Evolutionary conservation across 768 basidiomycete species (phyloP).

Genomic region (Rhodotorula diobovata): DNA sequence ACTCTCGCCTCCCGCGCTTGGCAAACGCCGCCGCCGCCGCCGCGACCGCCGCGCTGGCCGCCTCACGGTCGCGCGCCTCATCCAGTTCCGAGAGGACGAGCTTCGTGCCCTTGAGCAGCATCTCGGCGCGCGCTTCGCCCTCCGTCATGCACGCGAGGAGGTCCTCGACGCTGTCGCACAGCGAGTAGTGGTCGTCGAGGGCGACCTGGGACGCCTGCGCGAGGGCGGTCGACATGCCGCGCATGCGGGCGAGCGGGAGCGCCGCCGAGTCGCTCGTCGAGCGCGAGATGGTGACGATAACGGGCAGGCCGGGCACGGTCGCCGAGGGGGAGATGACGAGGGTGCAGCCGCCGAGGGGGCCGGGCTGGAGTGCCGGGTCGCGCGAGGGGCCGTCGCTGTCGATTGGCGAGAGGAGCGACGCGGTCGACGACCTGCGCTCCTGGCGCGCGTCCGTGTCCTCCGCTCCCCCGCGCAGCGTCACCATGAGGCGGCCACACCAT

Average conservation of each 20-base stretch:
- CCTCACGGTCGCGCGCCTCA: constrained; percentile 11
- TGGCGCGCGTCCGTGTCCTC: background rate
- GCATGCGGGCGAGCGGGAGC: constrained; percentile 10
- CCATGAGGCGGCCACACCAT: background rate
- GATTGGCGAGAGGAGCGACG: constrained; percentile 19
- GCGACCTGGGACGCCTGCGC: constrained; percentile 20
- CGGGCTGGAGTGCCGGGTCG: constrained; percentile 17
- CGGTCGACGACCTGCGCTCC: constrained; percentile 1
- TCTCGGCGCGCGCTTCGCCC: constrained; percentile 29
- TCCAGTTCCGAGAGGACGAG: constrained; percentile 21
- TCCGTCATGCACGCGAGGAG: constrained; percentile 14
- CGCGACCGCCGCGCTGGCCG: background rate
- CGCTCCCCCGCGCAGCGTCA: background rate
- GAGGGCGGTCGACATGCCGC: constrained; percentile 11
- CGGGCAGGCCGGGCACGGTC: constrained; percentile 6
- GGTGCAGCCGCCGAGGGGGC: constrained; percentile 28
- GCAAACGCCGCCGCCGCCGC: constrained; percentile 8
- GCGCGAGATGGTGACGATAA: constrained; percentile 5
- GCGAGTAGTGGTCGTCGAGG: constrained; percentile 16
- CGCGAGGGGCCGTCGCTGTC: background rate
- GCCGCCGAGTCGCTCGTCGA: constrained; percentile 5
- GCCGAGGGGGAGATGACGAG: constrained; percentile 16
- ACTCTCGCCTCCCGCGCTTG: background rate
- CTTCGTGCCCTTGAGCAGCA: constrained; percentile 16
- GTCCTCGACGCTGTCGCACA: constrained; percentile 24